Evolutionary conservation across 768 basidiomycete genomes (phyloP).

Genomic region (Boletus fagicola): DNA sequence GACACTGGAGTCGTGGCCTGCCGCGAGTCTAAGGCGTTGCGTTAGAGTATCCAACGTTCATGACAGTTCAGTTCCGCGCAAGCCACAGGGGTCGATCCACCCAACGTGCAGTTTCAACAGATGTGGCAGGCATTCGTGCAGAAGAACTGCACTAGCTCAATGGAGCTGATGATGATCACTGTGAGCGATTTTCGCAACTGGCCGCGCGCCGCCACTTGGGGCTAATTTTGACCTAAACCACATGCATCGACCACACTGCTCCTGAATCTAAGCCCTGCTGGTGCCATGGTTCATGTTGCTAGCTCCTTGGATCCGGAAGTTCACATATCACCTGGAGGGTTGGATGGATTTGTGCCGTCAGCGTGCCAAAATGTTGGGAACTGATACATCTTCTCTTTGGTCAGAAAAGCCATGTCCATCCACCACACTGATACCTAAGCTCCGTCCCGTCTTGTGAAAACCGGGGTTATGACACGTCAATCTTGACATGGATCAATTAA

Average conservation of each 20-base stretch:
- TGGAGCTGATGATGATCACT: neutral
- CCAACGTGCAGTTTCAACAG: neutral
- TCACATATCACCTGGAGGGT: conserved; percentile 1
- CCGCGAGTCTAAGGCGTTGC: neutral
- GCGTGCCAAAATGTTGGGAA: neutral
- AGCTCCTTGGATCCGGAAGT: neutral
- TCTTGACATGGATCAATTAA: neutral
- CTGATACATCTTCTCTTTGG: neutral
- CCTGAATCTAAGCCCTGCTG: neutral
- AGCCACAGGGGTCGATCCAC: neutral
- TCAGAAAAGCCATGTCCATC: neutral
- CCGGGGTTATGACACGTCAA: neutral
- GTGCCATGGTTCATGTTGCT: neutral
- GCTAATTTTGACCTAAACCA: neutral
- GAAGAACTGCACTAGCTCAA: neutral
- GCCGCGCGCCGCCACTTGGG: no score
- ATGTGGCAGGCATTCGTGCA: neutral
- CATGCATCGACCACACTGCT: neutral
- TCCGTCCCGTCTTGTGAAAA: no score
- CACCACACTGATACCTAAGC: neutral
- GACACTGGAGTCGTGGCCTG: neutral
- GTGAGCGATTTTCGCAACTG: neutral
- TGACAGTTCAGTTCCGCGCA: neutral
- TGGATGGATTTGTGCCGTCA: neutral
- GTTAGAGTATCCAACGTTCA: neutral